Conservation (phyloP, 164 flowering plant species). For the Aristolochia contorta region DNA sequence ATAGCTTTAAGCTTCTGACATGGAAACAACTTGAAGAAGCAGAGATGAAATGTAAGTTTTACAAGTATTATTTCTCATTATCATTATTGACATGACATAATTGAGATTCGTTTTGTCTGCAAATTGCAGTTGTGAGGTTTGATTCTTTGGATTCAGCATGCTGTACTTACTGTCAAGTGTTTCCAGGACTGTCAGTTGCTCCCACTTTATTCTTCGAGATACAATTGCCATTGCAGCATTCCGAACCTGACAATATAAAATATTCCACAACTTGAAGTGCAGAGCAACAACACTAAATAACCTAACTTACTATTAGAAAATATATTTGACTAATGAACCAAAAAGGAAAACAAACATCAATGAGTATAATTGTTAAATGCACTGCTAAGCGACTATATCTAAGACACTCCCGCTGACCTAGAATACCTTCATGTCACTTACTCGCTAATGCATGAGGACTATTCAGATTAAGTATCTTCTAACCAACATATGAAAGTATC, state of each 20-base stretch:
- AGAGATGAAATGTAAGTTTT: background rate
- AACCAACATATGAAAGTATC: background rate
- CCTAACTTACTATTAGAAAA: background rate
- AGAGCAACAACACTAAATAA: background rate
- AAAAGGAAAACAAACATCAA: background rate
- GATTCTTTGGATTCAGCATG: background rate
- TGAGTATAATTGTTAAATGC: background rate
- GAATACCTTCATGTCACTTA: no score
- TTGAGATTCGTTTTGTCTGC: no score
- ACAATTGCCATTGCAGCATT: slow-evolving; percentile 89
- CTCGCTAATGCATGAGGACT: no score
- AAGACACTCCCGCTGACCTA: no score
- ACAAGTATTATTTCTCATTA: background rate
- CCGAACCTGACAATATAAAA: slow-evolving; percentile 50
- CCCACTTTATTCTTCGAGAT: slow-evolving; percentile 86
- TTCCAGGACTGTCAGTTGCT: slow-evolving; percentile 62
- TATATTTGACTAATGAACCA: background rate
- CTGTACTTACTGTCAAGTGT: slow-evolving; percentile 62
- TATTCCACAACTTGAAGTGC: background rate
- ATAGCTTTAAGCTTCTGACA: background rate
- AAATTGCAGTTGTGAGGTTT: background rate
- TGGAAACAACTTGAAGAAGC: background rate
- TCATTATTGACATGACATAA: no score
- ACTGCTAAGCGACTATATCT: background rate
- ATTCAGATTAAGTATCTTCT: no score